Conservation (phyloP, 805 yeast genomes). For the Sugiyamaella lignohabitans region DNA sequence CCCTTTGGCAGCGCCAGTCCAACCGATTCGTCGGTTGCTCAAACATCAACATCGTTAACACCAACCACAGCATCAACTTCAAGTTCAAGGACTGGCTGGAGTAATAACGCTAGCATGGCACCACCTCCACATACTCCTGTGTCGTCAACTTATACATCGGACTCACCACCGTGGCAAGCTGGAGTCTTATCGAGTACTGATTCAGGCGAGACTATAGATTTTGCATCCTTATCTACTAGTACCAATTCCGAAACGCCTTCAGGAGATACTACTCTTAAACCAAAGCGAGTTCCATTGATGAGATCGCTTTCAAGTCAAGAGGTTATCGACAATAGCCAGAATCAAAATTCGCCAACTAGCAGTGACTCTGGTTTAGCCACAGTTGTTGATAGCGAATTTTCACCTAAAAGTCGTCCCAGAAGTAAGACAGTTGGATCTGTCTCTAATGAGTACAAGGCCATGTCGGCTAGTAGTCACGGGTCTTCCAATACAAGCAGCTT, state of each 20-base stretch:
- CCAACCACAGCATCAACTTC: too few relatives aligned
- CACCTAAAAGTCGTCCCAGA: slow-evolving; percentile 14
- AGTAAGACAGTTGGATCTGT: slow-evolving; percentile 20
- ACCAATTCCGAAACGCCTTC: too few relatives aligned
- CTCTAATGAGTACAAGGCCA: slow-evolving; percentile 3
- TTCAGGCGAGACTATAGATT: background rate
- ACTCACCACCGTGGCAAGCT: too few relatives aligned
- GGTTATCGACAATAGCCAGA: background rate
- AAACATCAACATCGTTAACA: too few relatives aligned
- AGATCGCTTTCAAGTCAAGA: slow-evolving; percentile 16
- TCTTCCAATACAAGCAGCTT: slow-evolving; percentile 5
- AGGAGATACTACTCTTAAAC: background rate
- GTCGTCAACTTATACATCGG: too few relatives aligned
- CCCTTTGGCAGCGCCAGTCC: background rate
- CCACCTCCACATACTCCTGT: too few relatives aligned
- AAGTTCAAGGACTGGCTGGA: too few relatives aligned
- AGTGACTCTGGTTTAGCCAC: background rate
- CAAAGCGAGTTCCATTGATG: slow-evolving; percentile 10
- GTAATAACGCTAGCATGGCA: background rate
- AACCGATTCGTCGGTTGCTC: too few relatives aligned
- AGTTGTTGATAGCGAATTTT: too few relatives aligned
- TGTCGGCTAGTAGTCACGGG: too few relatives aligned
- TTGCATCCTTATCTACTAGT: background rate
- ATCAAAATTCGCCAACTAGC: slow-evolving; percentile 8
- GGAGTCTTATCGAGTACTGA: background rate